Evolutionary conservation across 352 stramenopile species (phyloP).

Genomic region (Globisporangium apiculatum): DNA sequence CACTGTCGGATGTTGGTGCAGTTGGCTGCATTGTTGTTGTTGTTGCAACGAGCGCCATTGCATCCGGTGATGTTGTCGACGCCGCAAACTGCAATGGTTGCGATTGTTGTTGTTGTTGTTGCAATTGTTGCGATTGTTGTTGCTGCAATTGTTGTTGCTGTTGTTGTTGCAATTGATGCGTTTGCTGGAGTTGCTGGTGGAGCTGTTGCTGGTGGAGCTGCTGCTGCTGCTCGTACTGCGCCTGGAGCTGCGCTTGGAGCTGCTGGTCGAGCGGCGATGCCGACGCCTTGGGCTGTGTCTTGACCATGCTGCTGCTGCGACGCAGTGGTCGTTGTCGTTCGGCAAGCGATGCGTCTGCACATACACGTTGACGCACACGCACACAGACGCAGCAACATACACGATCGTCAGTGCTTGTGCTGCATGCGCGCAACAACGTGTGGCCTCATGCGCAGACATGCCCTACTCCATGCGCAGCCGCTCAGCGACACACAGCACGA

Average conservation of each 20-base stretch:
- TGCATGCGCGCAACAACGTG: too few relatives aligned
- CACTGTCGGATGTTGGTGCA: constrained; percentile 25
- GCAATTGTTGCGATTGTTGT: constrained; percentile 4
- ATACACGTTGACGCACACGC: neutral
- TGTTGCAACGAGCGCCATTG: too few relatives aligned
- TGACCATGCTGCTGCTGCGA: neutral
- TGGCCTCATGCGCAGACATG: too few relatives aligned
- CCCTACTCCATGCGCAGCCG: too few relatives aligned
- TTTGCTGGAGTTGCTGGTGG: neutral
- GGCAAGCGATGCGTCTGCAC: too few relatives aligned
- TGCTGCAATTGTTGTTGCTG: constrained; percentile 7
- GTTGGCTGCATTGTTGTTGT: constrained; percentile 11
- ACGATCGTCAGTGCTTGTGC: neutral
- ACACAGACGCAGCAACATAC: neutral
- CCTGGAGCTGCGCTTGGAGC: neutral
- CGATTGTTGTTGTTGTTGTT: constrained; percentile 12
- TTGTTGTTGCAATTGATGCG: constrained; percentile 3
- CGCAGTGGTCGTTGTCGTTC: neutral
- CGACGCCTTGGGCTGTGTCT: neutral
- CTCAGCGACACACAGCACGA: neutral
- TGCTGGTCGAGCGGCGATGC: neutral
- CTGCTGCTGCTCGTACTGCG: neutral
- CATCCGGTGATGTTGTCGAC: constrained; percentile 14
- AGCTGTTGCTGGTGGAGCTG: neutral
- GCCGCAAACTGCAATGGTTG: constrained; percentile 16